Evolutionary conservation across 805 yeast species (phyloP).

Genomic region (Hanseniaspora meyeri): DNA sequence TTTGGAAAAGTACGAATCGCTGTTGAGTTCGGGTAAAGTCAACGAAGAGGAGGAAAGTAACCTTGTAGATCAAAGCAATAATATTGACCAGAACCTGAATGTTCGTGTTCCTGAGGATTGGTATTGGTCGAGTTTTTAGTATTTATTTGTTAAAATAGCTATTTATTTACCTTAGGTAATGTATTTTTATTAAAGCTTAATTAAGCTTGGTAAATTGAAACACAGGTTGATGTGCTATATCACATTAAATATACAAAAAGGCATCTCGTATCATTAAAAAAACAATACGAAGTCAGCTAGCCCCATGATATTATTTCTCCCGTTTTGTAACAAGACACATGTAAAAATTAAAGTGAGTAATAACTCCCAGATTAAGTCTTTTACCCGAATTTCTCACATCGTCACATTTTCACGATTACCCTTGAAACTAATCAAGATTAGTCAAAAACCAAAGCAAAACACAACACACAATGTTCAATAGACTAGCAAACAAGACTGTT

Average conservation of each 20-base stretch:
- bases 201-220: too few species aligned
- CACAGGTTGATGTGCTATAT: too few species aligned
- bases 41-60: slow-evolving; percentile 6
- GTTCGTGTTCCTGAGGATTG: slow-evolving; percentile 33
- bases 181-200: too few species aligned
- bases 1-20: slow-evolving; percentile 47
- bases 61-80: not conserved
- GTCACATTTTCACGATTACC: too few species aligned
- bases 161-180: not conserved
- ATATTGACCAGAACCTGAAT: not conserved
- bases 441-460: not conserved
- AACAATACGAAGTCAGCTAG: too few species aligned
- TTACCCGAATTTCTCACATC: not conserved
- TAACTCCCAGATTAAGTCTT: not conserved
- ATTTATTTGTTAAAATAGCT: not conserved
- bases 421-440: too few species aligned
- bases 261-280: too few species aligned
- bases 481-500: not conserved
- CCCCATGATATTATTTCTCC: too few species aligned
- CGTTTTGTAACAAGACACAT: too few species aligned
- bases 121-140: slow-evolving; percentile 63
- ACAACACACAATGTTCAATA: not conserved
- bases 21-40: slow-evolving; percentile 19
- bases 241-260: too few species aligned
- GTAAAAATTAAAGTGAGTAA: too few species aligned